A percentile compares a stretch with the other conserved stretches of the same genome.
phyloP scores from a whole-genome alignment of 306 rosid genomes.

The Crotalaria pallida region DNA sequence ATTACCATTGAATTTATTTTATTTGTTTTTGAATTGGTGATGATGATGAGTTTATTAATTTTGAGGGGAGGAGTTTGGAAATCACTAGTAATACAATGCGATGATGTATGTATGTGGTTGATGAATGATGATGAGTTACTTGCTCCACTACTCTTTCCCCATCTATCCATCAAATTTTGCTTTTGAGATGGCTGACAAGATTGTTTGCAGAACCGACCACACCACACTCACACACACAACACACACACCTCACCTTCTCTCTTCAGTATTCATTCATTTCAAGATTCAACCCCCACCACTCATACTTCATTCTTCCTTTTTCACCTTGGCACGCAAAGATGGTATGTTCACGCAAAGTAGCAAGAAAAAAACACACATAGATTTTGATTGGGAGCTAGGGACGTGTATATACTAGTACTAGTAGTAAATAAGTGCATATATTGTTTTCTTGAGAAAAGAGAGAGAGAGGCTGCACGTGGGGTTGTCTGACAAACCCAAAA shows the following conservation, averaged over 20 bases:
- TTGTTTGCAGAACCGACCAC: slow-evolving; percentile 32
- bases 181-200: slow-evolving; percentile 42
- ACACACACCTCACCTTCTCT: background rate
- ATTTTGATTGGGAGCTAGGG: slow-evolving; percentile 10
- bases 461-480: slow-evolving; percentile 32
- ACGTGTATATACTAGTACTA: slow-evolving; percentile 1
- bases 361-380: background rate
- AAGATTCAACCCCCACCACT: slow-evolving; percentile 23
- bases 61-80: background rate
- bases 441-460: slow-evolving; percentile 31
- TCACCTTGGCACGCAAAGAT: slow-evolving; percentile 41
- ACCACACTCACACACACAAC: background rate
- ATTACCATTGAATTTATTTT: background rate
- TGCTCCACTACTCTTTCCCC: slow-evolving; percentile 40
- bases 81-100: too few relatives aligned
- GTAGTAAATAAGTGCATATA: too few relatives aligned
- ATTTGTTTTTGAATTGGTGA: too few relatives aligned
- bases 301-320: slow-evolving; percentile 27
- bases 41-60: background rate
- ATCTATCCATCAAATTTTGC: slow-evolving; percentile 28
- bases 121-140: slow-evolving; percentile 35
- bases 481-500: slow-evolving; percentile 41
- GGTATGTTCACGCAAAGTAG: slow-evolving; percentile 38
- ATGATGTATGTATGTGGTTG: background rate
- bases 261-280: background rate